phyloP scores from a whole-genome alignment of 257 asterid species.

The Catharanthus roseus region DNA sequence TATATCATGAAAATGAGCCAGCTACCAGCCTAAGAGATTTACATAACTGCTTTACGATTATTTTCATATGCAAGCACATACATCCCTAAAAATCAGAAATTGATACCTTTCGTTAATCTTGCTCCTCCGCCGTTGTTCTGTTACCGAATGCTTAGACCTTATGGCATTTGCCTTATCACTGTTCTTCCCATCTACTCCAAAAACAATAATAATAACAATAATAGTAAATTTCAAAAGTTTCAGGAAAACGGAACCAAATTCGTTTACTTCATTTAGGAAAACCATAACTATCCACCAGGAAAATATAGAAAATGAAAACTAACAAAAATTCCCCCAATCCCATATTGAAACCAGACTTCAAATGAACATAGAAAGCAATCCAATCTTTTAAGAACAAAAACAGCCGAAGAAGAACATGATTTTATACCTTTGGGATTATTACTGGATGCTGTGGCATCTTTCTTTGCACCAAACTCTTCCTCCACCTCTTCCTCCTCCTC shows the following conservation, averaged over 20 bases:
- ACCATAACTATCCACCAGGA: neutral
- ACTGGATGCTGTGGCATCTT: constrained; percentile 48
- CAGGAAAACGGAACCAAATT: neutral
- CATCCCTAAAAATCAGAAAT: neutral
- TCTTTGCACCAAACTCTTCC: constrained; percentile 54
- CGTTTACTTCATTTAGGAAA: neutral
- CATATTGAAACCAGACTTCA: neutral
- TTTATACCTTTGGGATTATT: constrained; percentile 50
- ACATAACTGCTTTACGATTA: neutral
- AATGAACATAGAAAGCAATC: neutral
- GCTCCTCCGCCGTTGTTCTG: constrained; percentile 39
- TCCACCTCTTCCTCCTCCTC: constrained; percentile 81
- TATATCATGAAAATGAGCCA: neutral
- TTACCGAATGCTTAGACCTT: constrained; percentile 41
- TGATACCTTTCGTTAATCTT: constrained; percentile 40
- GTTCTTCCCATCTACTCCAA: constrained; percentile 30
- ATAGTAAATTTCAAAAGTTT: neutral
- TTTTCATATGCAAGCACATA: neutral
- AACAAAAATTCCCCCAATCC: neutral
- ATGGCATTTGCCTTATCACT: constrained; percentile 34
- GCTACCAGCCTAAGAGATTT: neutral
- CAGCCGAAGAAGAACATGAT: neutral
- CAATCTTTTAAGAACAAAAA: neutral
- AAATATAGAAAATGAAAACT: neutral
- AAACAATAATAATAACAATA: no score